A percentile compares a stretch with the other conserved stretches of the same genome.
phyloP scores from a whole-genome alignment of 148 eudicot genomes.

The Silene uniflora region DNA sequence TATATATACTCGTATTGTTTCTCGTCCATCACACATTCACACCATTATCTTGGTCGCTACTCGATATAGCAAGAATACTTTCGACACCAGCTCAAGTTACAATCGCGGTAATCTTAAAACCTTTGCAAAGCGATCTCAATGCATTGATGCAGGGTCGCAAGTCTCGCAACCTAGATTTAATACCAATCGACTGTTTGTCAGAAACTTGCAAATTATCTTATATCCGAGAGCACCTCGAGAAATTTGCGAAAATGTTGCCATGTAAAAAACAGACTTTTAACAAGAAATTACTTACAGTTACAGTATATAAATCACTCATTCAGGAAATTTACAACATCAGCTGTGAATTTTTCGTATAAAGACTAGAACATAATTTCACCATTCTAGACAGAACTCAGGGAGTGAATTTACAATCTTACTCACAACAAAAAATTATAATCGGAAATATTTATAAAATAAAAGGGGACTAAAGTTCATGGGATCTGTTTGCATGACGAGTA shows the following conservation, averaged over 20 bases:
- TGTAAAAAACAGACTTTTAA: neutral
- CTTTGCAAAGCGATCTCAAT: neutral
- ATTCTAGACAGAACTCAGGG: neutral
- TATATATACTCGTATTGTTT: no score
- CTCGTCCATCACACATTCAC: no score
- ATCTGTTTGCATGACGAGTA: neutral
- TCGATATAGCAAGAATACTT: no score
- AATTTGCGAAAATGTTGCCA: neutral
- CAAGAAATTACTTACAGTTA: constrained; percentile 11
- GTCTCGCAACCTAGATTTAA: no score
- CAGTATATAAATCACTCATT: neutral
- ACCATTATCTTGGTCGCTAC: no score
- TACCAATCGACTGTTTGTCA: neutral
- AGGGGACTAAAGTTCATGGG: neutral
- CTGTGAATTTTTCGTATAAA: constrained; percentile 17
- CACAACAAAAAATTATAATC: neutral
- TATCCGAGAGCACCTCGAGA: neutral
- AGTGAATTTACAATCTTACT: constrained; percentile 5
- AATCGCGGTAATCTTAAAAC: neutral
- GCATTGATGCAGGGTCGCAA: neutral
- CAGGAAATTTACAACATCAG: constrained; percentile 24
- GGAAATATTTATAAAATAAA: neutral
- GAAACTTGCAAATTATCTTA: neutral
- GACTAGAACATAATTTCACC: constrained; percentile 9
- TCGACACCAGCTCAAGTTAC: neutral